Evolutionary conservation across 1,284 basidiomycete species (phyloP), one percentile per base, ranked within the genome.

Genomic region (Puccinia hordei): DNA sequence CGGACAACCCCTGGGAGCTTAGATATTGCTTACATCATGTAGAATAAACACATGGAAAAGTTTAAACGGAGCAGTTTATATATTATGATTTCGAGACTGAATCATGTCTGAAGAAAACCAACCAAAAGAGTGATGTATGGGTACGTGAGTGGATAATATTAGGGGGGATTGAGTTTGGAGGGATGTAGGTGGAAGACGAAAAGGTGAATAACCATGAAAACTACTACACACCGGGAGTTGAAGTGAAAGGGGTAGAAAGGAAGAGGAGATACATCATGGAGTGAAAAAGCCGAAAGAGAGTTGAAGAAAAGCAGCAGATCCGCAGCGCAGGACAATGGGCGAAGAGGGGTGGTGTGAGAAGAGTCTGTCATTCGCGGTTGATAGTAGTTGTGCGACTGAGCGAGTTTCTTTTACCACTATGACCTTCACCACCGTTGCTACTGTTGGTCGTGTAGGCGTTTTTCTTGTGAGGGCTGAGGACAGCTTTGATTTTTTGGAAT

Each of bases 401-500:
- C 12, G 68, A 51, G 68, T 71, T 71, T 9, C 12, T 9, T 49
- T 71, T 71, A 8, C 30, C 9, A 24, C 12, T 8, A 8, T 41
- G 19, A 51, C 46, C 53, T 12, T 12, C 38, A 41, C 38, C 38
- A 41, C 38, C 38, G 24, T 55, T 55, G 30, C 33, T 63, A 24
- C 10, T 27, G 22, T 63, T 63, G 30, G 59, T 49, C 15, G 68
- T 15, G 22, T 33, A 46, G 13, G n/a, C 27, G 22, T 53, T 71
- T 51, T 71, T 46, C 46, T 46, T 49, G 30, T 51, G 41, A 35
- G 76, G 76, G 68, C 53, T 78, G 12, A 78, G 53, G 41, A 41
- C 76, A 17, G 53, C 1, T 59, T 78, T 78, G 49, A 78, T 78
- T 44, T 69, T 78, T 41, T 78, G 76, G 68, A 78, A 69, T 41